phyloP scores from a whole-genome alignment of 768 basidiomycete species.

The Lentinula boryana region DNA sequence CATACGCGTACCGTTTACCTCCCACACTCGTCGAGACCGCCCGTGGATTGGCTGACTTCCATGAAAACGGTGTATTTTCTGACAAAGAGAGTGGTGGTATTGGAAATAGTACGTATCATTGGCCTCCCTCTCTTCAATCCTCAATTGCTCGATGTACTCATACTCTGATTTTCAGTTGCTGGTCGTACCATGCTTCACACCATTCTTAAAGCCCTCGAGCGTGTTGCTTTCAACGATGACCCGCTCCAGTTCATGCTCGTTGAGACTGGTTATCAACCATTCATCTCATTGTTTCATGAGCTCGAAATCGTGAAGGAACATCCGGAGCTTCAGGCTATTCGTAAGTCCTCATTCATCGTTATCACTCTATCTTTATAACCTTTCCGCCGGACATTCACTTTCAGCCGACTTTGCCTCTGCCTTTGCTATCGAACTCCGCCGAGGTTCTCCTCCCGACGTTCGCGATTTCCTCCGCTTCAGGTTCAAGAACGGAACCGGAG shows the following conservation, averaged over 20 bases:
- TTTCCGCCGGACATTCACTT: neutral
- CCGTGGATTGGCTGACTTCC: conserved; percentile 70
- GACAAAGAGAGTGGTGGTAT: conserved; percentile 55
- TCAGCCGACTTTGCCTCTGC: conserved; percentile 71
- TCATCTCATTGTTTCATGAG: conserved; percentile 83
- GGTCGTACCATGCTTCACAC: conserved; percentile 74
- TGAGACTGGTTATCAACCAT: conserved; percentile 84
- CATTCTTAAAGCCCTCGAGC: conserved; percentile 65
- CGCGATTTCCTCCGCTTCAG: conserved; percentile 81
- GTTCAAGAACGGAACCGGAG: conserved; percentile 76
- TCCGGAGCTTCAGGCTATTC: conserved; percentile 57
- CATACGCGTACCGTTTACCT: conserved; percentile 74
- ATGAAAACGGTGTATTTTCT: conserved; percentile 73
- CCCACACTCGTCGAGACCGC: conserved; percentile 74
- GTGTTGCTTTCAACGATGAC: conserved; percentile 74
- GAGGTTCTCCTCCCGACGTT: conserved; percentile 66
- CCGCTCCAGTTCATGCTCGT: conserved; percentile 75
- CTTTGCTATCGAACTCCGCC: conserved; percentile 73
- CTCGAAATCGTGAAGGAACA: conserved; percentile 53
- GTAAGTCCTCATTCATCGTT: conserved; percentile 34
- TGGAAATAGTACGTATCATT: conserved; percentile 62
- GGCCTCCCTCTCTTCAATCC: neutral
- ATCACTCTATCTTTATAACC: no score
- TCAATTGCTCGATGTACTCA: neutral
- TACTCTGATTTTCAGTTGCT: conserved; percentile 47